Evolutionary conservation across 2,329 filamentous ascomycete species (phyloP).

Genomic region (Diplodia intermedia): DNA sequence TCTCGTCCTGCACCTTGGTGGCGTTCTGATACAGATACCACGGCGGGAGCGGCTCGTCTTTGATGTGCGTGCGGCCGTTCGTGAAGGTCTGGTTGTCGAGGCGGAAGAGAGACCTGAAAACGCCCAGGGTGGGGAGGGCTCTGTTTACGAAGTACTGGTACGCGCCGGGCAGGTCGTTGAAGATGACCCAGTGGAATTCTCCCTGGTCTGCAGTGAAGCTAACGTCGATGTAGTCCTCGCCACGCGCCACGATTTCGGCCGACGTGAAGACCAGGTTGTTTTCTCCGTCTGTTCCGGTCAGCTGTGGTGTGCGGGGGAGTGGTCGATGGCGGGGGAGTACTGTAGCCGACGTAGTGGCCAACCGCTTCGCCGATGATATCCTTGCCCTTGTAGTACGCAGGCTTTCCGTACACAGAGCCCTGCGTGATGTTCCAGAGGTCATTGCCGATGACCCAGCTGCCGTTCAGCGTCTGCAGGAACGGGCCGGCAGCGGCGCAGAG

Average conservation of each 20-base stretch:
- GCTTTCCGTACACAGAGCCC: constrained; percentile 48
- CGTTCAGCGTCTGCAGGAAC: constrained; percentile 45
- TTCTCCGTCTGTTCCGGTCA: constrained; percentile 50
- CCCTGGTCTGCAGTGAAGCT: constrained; percentile 56
- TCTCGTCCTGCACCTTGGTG: constrained; percentile 62
- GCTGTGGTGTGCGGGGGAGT: neutral
- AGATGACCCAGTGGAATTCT: constrained; percentile 62
- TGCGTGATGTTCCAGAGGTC: constrained; percentile 53
- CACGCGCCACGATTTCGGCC: constrained; percentile 47
- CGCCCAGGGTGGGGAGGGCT: constrained; percentile 56
- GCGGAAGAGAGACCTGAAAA: constrained; percentile 59
- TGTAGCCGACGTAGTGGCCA: constrained; percentile 56
- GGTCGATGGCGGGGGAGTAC: constrained; percentile 38
- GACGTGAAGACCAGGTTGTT: constrained; percentile 58
- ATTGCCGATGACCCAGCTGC: constrained; percentile 49
- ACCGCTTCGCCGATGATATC: constrained; percentile 52
- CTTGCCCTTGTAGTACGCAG: constrained; percentile 51
- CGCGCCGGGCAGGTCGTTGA: constrained; percentile 56
- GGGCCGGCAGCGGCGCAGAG: constrained; percentile 33
- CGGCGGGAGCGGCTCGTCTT: constrained; percentile 55
- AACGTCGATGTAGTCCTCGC: constrained; percentile 55
- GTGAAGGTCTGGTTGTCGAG: constrained; percentile 59
- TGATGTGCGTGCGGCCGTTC: constrained; percentile 54
- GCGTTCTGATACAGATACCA: constrained; percentile 52
- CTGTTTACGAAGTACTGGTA: constrained; percentile 64